These are phyloP conservation scores for Colletotrichum noveboracense DNA, from an alignment of 2,329 filamentous ascomycete species.

Conservation along the genomic window DNA sequence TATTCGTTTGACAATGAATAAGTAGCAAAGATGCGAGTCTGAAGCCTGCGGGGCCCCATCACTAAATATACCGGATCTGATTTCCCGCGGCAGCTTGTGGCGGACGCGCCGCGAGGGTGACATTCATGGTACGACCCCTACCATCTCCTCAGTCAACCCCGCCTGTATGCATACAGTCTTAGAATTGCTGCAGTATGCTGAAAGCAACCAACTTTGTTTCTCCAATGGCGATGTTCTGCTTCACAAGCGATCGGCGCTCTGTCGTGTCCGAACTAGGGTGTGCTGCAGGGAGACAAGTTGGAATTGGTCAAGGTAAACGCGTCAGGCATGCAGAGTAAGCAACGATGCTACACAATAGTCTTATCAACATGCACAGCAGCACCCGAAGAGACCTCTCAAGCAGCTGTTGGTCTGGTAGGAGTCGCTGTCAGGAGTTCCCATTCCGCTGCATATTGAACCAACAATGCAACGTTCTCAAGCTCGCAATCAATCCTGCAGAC, in stretches of 20 bases:
- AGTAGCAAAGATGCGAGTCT: not conserved
- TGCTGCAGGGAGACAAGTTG: fast-evolving
- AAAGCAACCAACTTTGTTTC: not conserved
- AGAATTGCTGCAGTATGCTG: fast-evolving
- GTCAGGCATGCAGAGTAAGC: not conserved
- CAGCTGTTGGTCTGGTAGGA: not conserved
- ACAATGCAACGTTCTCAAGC: not conserved
- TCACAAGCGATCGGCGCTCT: not conserved
- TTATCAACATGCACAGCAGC: not conserved
- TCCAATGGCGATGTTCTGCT: not conserved
- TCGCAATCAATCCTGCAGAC: no score
- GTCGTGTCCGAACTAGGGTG: not conserved
- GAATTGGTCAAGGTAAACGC: fast-evolving
- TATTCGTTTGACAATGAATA: not conserved
- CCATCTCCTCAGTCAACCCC: not conserved
- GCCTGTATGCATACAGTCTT: fast-evolving
- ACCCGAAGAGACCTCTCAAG: not conserved
- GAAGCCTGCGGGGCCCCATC: not conserved
- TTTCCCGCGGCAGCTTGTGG: not conserved
- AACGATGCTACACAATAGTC: not conserved
- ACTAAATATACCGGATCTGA: not conserved
- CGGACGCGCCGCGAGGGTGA: not conserved
- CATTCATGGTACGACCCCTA: not conserved
- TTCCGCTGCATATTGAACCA: not conserved
- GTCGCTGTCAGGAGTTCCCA: not conserved